Conservation (phyloP, 768 basidiomycete genomes). For the Piloderma croceum region DNA sequence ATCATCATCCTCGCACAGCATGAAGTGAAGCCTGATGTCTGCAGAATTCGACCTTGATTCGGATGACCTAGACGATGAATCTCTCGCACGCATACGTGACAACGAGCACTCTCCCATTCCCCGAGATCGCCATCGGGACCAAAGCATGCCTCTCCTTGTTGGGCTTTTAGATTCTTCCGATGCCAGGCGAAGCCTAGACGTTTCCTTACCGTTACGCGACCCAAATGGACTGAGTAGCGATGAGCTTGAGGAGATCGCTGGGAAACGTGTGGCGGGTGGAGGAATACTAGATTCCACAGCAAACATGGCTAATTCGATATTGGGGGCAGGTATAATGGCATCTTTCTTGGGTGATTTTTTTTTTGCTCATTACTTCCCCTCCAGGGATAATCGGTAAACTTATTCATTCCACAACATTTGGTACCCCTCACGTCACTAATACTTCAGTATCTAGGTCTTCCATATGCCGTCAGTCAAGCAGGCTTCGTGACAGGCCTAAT, state of each 20-base stretch:
- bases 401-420: neutral
- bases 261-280: slow-evolving; percentile 62
- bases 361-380: slow-evolving; percentile 2
- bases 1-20: slow-evolving; percentile 6
- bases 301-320: slow-evolving; percentile 94
- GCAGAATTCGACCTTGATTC: slow-evolving; percentile 81
- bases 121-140: slow-evolving; percentile 38
- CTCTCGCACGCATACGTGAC: slow-evolving; percentile 25
- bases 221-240: slow-evolving; percentile 31
- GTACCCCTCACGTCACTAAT: slow-evolving; percentile 7
- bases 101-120: slow-evolving; percentile 23
- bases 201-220: slow-evolving; percentile 42
- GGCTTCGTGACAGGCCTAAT: slow-evolving; percentile 86
- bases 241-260: slow-evolving; percentile 69
- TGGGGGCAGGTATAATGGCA: slow-evolving; percentile 68
- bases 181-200: slow-evolving; percentile 51
- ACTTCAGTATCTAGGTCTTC: slow-evolving; percentile 54
- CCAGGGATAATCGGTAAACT: slow-evolving; percentile 68
- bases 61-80: slow-evolving; percentile 67
- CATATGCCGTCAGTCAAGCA: slow-evolving; percentile 91
- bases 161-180: slow-evolving; percentile 67
- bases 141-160: slow-evolving; percentile 70
- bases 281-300: slow-evolving; percentile 75
- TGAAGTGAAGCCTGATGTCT: slow-evolving; percentile 1
- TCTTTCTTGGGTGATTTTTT: neutral